A percentile compares a stretch with the other conserved stretches of the same genome.
These are phyloP conservation scores for Hypoxylon sp. DNA, from an alignment of 2,329 filamentous ascomycete genomes.

Conservation along the genomic window DNA sequence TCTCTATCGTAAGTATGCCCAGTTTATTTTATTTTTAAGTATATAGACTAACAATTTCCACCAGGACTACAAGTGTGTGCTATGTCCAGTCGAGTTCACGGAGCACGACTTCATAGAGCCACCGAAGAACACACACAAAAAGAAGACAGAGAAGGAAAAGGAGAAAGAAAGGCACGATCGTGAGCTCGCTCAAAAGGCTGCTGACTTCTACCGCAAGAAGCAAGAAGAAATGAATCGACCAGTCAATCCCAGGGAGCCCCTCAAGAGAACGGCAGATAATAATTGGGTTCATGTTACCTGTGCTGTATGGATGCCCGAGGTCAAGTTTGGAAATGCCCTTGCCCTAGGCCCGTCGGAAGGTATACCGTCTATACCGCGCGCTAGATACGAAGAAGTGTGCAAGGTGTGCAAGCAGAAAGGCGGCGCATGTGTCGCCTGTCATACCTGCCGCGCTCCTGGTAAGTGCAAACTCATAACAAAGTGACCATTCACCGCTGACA, in stretches of 20 bases:
- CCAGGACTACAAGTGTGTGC: conserved; percentile 87
- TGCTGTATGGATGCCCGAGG: conserved; percentile 89
- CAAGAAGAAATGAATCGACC: conserved; percentile 88
- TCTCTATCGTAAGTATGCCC: conserved; percentile 77
- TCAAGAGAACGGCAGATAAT: conserved; percentile 94
- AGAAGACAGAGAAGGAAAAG: conserved; percentile 85
- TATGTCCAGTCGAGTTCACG: conserved; percentile 85
- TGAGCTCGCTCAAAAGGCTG: conserved; percentile 80
- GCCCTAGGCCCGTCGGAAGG: conserved; percentile 88
- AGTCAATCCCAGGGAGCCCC: conserved; percentile 81
- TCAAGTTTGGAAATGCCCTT: conserved; percentile 88
- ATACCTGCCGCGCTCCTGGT: conserved; percentile 70
- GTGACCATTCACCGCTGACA: conserved; percentile 48
- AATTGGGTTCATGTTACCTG: conserved; percentile 98
- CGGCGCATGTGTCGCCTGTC: conserved; percentile 85
- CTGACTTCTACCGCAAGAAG: conserved; percentile 81
- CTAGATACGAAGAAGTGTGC: conserved; percentile 80
- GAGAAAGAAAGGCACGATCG: conserved; percentile 88
- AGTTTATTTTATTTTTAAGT: conserved; percentile 1
- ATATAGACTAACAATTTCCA: conserved; percentile 44
- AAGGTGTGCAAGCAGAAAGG: conserved; percentile 79
- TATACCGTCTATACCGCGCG: conserved; percentile 79
- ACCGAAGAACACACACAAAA: conserved; percentile 84
- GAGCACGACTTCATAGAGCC: conserved; percentile 86
- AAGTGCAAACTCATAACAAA: conserved; percentile 36